phyloP scores from a whole-genome alignment of 2,329 filamentous ascomycete genomes.

The Hymenoscyphus scutula region DNA sequence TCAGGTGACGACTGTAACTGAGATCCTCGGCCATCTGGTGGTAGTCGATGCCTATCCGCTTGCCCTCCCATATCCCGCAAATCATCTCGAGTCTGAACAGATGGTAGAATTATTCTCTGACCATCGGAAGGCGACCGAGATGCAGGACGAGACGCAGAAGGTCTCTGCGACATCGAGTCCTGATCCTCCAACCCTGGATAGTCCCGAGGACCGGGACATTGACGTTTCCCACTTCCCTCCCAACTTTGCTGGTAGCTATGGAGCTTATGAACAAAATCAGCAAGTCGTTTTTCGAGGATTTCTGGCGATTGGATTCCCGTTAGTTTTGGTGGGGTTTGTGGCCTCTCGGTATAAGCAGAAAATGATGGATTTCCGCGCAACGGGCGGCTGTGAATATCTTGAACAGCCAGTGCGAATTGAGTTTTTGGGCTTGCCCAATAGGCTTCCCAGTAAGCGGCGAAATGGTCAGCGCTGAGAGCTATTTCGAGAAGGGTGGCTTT shows the following conservation, averaged over 20 bases:
- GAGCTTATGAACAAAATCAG: constrained; percentile 37
- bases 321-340: constrained; percentile 32
- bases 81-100: constrained; percentile 37
- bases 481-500: constrained; percentile 27
- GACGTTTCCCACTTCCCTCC: constrained; percentile 43
- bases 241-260: constrained; percentile 37
- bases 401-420: constrained; percentile 42
- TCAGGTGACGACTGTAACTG: constrained; percentile 27
- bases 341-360: constrained; percentile 34
- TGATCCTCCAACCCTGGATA: constrained; percentile 54
- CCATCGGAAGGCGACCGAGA: constrained; percentile 43
- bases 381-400: constrained; percentile 36
- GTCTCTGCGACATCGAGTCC: constrained; percentile 64
- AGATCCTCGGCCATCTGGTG: constrained; percentile 26
- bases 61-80: constrained; percentile 27
- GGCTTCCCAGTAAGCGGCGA: constrained; percentile 29
- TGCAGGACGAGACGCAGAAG: constrained; percentile 54
- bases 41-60: constrained; percentile 28
- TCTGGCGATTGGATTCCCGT: constrained; percentile 31
- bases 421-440: constrained; percentile 28
- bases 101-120: constrained; percentile 35
- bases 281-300: constrained; percentile 32
- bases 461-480: constrained; percentile 26
- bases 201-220: constrained; percentile 56
- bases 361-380: constrained; percentile 36